Percentiles rank a stretch among this genome's conserved stretches.
Conservation (phyloP, 1,284 basidiomycete species). For the Ceratorhiza oryzae-sativae region DNA sequence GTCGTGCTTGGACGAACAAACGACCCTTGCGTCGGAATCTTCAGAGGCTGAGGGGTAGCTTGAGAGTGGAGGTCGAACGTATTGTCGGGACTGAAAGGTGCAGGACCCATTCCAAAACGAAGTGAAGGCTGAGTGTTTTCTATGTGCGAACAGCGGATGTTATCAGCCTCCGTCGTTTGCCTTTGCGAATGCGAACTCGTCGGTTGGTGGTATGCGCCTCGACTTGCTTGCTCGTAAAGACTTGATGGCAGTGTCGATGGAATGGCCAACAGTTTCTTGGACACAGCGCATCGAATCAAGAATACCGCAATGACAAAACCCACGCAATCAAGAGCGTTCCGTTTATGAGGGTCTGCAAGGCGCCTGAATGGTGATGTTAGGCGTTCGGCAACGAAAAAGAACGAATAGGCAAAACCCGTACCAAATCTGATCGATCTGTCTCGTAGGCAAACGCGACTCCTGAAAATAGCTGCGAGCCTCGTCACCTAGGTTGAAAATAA, state of each 20-base stretch:
- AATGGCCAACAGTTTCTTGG: slow-evolving; percentile 74
- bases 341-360: slow-evolving; percentile 91
- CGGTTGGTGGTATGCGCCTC: slow-evolving; percentile 52
- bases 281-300: slow-evolving; percentile 92
- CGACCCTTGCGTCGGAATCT: slow-evolving; percentile 42
- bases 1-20: slow-evolving; percentile 67
- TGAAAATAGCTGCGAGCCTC: slow-evolving; percentile 93
- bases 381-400: not conserved
- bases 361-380: slow-evolving; percentile 63
- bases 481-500: slow-evolving; percentile 63
- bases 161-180: slow-evolving; percentile 48
- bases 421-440: slow-evolving; percentile 95
- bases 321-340: slow-evolving; percentile 86
- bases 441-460: slow-evolving; percentile 89
- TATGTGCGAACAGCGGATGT: slow-evolving; percentile 66
- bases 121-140: slow-evolving; percentile 46
- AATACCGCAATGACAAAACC: slow-evolving; percentile 99
- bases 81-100: slow-evolving; percentile 56
- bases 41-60: slow-evolving; percentile 48
- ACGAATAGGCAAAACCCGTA: slow-evolving; percentile 48
- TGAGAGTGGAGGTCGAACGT: slow-evolving; percentile 53
- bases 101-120: slow-evolving; percentile 64
- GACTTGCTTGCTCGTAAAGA: slow-evolving; percentile 85
- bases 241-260: slow-evolving; percentile 83
- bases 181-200: slow-evolving; percentile 42